Conservation (phyloP, 305 asterid genomes). For the Ilex paraguariensis region DNA sequence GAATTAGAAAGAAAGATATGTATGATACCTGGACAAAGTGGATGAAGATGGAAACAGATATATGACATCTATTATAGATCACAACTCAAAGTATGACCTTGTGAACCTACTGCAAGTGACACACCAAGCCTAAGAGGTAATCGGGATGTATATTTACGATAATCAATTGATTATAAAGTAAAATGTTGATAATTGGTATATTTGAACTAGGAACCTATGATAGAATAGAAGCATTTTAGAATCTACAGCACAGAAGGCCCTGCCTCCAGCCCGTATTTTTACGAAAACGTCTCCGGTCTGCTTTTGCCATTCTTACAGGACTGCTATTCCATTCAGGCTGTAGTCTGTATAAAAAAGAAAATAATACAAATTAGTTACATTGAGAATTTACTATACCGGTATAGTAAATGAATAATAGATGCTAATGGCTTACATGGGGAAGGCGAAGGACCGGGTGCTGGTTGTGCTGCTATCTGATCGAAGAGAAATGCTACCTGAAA, state of each 20-base stretch:
- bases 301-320: constrained; percentile 86
- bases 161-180: constrained; percentile 9
- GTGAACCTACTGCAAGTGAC: constrained; percentile 12
- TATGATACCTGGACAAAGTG: no score
- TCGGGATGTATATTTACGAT: constrained; percentile 46
- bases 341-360: constrained; percentile 41
- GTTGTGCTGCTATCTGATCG: constrained; percentile 93
- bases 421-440: constrained; percentile 60
- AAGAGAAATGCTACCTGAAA: constrained; percentile 76
- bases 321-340: constrained; percentile 93
- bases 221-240: constrained; percentile 32
- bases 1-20: no score
- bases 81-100: constrained; percentile 11
- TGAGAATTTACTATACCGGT: neutral
- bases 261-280: constrained; percentile 73
- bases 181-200: constrained; percentile 20
- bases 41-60: no score
- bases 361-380: neutral
- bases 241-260: constrained; percentile 87
- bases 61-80: constrained; percentile 2
- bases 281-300: constrained; percentile 53
- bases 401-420: neutral
- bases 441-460: constrained; percentile 82
- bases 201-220: constrained; percentile 30
- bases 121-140: constrained; percentile 26